Conservation (phyloP, 306 rosid species). For the Vicia sativa region DNA sequence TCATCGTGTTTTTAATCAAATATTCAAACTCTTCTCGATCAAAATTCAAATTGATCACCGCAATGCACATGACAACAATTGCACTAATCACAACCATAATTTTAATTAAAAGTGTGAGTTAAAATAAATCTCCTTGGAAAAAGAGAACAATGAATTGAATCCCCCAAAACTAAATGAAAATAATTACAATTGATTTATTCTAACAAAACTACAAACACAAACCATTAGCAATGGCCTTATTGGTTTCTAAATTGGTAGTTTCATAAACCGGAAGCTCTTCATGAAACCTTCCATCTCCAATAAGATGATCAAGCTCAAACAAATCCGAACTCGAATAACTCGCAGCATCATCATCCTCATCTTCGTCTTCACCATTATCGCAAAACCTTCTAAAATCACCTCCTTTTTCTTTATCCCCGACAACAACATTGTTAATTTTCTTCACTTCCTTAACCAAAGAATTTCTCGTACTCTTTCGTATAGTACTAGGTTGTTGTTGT, state of each 20-base stretch:
- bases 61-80: too few species aligned
- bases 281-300: slow-evolving; percentile 66
- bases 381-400: slow-evolving; percentile 32
- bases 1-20: too few species aligned
- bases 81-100: too few species aligned
- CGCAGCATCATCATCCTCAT: slow-evolving; percentile 43
- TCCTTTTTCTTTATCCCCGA: slow-evolving; percentile 21
- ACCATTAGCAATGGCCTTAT: slow-evolving; percentile 76
- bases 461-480: slow-evolving; percentile 40
- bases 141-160: slow-evolving; percentile 19
- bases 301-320: slow-evolving; percentile 71
- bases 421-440: slow-evolving; percentile 28
- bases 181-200: slow-evolving; percentile 37
- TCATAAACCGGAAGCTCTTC: slow-evolving; percentile 86
- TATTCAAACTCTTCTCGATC: too few species aligned
- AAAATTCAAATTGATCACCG: too few species aligned
- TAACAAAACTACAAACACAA: slow-evolving; percentile 44
- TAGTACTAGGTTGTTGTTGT: slow-evolving; percentile 1
- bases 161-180: slow-evolving; percentile 11
- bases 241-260: slow-evolving; percentile 68
- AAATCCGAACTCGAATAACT: slow-evolving; percentile 80
- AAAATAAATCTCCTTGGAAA: neutral
- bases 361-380: slow-evolving; percentile 25
- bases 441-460: slow-evolving; percentile 38
- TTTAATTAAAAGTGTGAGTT: too few species aligned